Percentiles rank a stretch among this genome's conserved stretches.
phyloP scores from a whole-genome alignment of 176 grass and related monocot genomes.

The Puccinellia tenuiflora region DNA sequence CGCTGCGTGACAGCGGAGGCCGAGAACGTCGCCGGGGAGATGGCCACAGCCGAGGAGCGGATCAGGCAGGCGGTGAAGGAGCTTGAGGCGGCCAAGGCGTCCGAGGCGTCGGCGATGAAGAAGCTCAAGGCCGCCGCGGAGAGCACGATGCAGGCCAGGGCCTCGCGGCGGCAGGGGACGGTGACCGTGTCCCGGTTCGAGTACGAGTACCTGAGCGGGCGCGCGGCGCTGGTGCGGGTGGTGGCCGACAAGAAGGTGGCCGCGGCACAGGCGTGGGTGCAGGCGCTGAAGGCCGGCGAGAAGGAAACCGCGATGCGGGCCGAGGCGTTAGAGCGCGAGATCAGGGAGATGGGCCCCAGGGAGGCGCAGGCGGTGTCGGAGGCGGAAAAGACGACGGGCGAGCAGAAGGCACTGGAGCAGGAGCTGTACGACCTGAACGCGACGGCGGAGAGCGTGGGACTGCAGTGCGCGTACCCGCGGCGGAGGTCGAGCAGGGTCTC shows the following conservation, averaged over 20 bases:
- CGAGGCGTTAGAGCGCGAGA: constrained; percentile 31
- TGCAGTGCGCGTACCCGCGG: constrained; percentile 25
- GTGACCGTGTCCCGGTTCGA: constrained; percentile 75
- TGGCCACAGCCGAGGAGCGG: constrained; percentile 29
- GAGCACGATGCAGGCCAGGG: constrained; percentile 43
- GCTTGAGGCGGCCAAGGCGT: constrained; percentile 55
- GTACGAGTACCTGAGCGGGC: constrained; percentile 69
- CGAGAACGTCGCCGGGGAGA: constrained; percentile 23
- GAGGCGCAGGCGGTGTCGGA: constrained; percentile 15
- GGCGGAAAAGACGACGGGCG: constrained; percentile 19
- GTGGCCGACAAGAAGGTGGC: constrained; percentile 80
- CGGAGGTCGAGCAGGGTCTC: constrained; percentile 43
- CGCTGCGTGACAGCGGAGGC: constrained; percentile 32
- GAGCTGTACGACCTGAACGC: constrained; percentile 41
- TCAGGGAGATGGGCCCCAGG: constrained; percentile 12
- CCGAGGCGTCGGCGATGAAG: constrained; percentile 55
- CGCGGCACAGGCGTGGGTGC: constrained; percentile 71
- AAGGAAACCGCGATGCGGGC: constrained; percentile 47
- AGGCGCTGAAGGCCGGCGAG: constrained; percentile 55
- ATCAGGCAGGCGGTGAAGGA: constrained; percentile 35
- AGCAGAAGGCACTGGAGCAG: constrained; percentile 30
- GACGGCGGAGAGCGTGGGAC: constrained; percentile 25
- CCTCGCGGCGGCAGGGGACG: constrained; percentile 10
- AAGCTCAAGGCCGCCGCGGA: constrained; percentile 49
- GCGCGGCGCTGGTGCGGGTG: constrained; percentile 38